Evolutionary conservation across 257 asterid genomes (phyloP), one percentile per base, ranked within the genome.

Genomic region (Scutellaria galericulata): DNA sequence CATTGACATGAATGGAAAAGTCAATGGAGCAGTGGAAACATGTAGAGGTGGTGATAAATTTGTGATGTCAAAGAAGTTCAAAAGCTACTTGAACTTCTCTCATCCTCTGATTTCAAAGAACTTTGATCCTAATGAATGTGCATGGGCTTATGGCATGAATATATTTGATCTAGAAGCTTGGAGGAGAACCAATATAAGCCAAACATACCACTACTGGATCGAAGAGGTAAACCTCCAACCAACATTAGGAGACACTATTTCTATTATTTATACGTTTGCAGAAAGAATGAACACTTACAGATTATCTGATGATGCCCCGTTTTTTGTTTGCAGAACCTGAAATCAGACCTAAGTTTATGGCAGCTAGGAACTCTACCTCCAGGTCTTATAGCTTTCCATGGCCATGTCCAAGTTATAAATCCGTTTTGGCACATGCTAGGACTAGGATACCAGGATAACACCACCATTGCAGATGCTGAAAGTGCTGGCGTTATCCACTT

Each of bases 111-210:
- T 95, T 74, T 88, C 88, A 7, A 83, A 82, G 52, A 84, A 50
- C 68, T 92, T 92, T 8, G 61, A 88, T 76, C 97, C 98, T 50
- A 68, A 81, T 66, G 96, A 95, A 83, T 95, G 99, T 66, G 99
- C 99, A 40, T 95, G 99, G 99, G 99, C 99, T 10, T 95, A 95
- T 71, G 99, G 99, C 70, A 90, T 95, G 99, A 92, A 95, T 74
- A 79, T 94, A 68, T 94, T 94, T 11, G 96, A 94, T 79, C 88
- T 94, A 39, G 83, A 91, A 54, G 96, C 95, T 3, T 94, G 98
- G 97, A 88, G 97, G 80, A 89, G 77, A 68, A 85, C 98, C 44
- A 89, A 83, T 71, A 94, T 94, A 77, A 91, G 89, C 73, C 85
- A 77, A 69, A 88, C 90, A 64, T 94, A 94, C 81, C 84, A 91